Base-by-base conservation (phyloP, 352 stramenopile genomes). In the Paralagenidium karlingii region DNA sequence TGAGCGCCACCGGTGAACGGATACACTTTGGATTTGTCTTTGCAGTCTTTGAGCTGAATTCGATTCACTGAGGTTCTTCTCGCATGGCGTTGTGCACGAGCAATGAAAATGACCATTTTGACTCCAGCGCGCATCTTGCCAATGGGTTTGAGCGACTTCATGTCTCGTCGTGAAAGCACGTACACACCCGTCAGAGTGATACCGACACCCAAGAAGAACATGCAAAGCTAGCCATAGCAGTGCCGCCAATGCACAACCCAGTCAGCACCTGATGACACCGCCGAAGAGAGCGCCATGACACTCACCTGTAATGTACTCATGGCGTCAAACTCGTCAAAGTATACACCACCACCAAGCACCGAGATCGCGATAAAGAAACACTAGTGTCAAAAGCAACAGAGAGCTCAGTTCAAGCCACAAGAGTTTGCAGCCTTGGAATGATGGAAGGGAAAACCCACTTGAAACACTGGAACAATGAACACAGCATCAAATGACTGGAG, bases 301-400 rank as follows among this genome's bases (percentile, higher is more conserved):
- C n/a, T n/a, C n/a, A 74, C 62, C 34, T 63, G 44, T 9, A 80
- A 51, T 0, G 45, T 41, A 9, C 47, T 28, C 63, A 90, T 82
- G 24, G 42, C 52, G 7, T 58, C 46, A 41, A 90, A 87, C 48
- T 90, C 76, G 39, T 84, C 79, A 38, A 95, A 95, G 51, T 94
- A 95, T 5, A 95, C 61, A 9, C 79, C 82, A 8, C 82, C 82
- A 7, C 75, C 80, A 28, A 94, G 71, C 34, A 95, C 85, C 16
- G 69, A 84, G n/a, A 88, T 71, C 3, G 85, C 89, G 34, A 88
- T 95, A 58, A 91, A 94, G 51, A 94, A 94, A 39, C 85, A 91
- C 55, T 86, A n/a, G n/a, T n/a, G n/a, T n/a, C 9, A n/a, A 12
- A 12, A 29, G 5, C 15, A 10, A 6, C 5, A 19, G 1, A 41